These are phyloP conservation scores for Rhodocollybia butyracea DNA, from an alignment of 768 basidiomycete species.

Conservation along the genomic window DNA sequence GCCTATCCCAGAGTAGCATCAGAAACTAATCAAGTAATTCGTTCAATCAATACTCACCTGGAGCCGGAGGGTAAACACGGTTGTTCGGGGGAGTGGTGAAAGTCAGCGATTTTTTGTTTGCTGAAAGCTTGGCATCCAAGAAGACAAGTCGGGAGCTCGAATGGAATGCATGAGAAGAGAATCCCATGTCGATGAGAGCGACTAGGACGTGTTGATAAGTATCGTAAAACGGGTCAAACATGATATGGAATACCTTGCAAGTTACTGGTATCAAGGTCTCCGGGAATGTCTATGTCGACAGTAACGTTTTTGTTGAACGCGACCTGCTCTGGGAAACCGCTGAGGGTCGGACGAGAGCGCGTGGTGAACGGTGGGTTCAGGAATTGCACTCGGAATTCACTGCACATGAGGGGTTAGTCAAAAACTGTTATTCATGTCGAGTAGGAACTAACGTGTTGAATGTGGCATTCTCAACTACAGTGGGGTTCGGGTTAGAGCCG, in stretches of 20 bases:
- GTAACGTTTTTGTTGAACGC: conserved; percentile 28
- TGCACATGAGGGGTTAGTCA: not conserved
- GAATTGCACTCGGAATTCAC: conserved; percentile 26
- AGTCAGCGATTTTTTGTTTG: conserved; percentile 24
- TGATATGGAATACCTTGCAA: conserved; percentile 13
- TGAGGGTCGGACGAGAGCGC: conserved; percentile 16
- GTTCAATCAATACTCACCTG: conserved; percentile 14
- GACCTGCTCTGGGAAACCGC: conserved; percentile 25
- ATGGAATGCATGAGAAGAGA: conserved; percentile 34
- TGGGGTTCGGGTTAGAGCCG: conserved; percentile 27
- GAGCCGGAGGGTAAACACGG: conserved; percentile 29
- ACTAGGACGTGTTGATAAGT: conserved; percentile 17
- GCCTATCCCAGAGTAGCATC: not conserved
- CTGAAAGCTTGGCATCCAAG: conserved; percentile 25
- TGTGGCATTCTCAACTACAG: conserved; percentile 18
- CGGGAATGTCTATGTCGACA: conserved; percentile 29
- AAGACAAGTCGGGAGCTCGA: conserved; percentile 31
- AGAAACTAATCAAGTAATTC: not conserved
- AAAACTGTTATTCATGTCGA: not conserved
- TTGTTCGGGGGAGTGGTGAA: conserved; percentile 33
- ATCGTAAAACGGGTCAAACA: not conserved
- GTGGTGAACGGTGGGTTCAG: conserved; percentile 31
- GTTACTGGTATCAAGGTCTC: conserved; percentile 3
- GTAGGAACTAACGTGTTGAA: conserved; percentile 10
- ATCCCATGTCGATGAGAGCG: conserved; percentile 32